Percentiles rank a stretch among this genome's conserved stretches.
Conservation (phyloP, 768 basidiomycete genomes). For the Macrolepiota dolichaula region DNA sequence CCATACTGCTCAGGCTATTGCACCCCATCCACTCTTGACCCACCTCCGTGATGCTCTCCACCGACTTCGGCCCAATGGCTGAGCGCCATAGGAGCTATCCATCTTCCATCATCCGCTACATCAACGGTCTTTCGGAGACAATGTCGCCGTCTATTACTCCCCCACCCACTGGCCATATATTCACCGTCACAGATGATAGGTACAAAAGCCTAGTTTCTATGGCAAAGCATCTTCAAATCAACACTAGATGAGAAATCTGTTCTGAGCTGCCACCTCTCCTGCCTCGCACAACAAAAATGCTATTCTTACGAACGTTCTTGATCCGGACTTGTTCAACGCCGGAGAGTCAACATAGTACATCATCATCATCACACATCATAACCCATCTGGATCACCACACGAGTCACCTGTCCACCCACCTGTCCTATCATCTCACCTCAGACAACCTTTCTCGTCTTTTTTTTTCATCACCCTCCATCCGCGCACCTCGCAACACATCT, state of each 20-base stretch:
- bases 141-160: constrained; percentile 5
- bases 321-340: constrained; percentile 23
- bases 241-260: not conserved
- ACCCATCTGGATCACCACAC: no score
- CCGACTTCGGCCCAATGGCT: not conserved
- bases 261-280: not conserved
- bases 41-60: not conserved
- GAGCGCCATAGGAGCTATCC: constrained; percentile 14
- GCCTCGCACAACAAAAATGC: constrained; percentile 14
- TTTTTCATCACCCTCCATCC: no score
- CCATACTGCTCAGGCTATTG: not conserved
- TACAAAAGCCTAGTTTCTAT: constrained; percentile 15
- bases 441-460: no score
- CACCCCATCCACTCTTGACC: not conserved
- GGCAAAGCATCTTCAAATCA: constrained; percentile 3
- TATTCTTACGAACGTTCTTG: constrained; percentile 30
- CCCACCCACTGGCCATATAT: constrained; percentile 13
- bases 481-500: no score
- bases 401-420: no score
- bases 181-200: constrained; percentile 17
- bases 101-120: constrained; percentile 13
- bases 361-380: no score
- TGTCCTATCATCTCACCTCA: no score
- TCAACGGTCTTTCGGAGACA: constrained; percentile 11
- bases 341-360: constrained; percentile 22